Percentiles rank a stretch among this genome's conserved stretches.
These are phyloP conservation scores for Yarrowia keelungensis DNA, from an alignment of 805 yeast species.

Conservation along the genomic window DNA sequence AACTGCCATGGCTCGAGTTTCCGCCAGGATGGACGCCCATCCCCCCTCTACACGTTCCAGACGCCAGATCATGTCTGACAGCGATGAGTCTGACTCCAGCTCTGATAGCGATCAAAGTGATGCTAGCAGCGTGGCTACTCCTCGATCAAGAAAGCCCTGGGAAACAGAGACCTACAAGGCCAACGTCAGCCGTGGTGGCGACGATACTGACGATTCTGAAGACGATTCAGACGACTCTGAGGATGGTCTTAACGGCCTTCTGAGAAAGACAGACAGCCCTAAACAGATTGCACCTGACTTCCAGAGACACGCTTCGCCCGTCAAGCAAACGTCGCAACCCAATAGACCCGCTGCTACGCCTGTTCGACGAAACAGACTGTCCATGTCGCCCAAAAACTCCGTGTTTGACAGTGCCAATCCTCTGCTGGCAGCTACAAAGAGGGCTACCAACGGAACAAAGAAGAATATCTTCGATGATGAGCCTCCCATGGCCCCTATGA, in stretches of 20 bases:
- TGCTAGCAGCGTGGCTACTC: conserved; percentile 17
- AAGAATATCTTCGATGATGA: conserved; percentile 19
- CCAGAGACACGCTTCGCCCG: conserved; percentile 14
- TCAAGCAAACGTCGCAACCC: conserved; percentile 2
- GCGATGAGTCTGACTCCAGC: conserved; percentile 4
- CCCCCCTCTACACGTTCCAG: conserved; percentile 23
- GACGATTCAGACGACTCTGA: conserved; percentile 32
- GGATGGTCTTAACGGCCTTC: conserved; percentile 9
- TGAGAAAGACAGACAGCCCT: conserved; percentile 10
- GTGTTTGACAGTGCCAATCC: conserved; percentile 13
- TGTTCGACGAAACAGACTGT: conserved; percentile 25
- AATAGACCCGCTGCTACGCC: conserved; percentile 17
- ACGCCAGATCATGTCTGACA: conserved; percentile 29
- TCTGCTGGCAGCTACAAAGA: conserved; percentile 1
- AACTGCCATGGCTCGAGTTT: conserved; percentile 11
- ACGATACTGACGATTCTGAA: conserved; percentile 4
- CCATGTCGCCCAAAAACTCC: conserved; percentile 24
- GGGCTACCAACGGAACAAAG: conserved; percentile 1
- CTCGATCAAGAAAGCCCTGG: conserved; percentile 16
- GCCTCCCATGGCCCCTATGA: conserved; percentile 1
- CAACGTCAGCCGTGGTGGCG: not conserved
- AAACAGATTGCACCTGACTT: conserved; percentile 26
- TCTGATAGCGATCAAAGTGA: conserved; percentile 8
- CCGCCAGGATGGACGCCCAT: conserved; percentile 15
- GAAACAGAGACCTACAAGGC: not conserved